Evolutionary conservation across 179 eudicot genomes (phyloP).

Genomic region (Pouteria campechiana): DNA sequence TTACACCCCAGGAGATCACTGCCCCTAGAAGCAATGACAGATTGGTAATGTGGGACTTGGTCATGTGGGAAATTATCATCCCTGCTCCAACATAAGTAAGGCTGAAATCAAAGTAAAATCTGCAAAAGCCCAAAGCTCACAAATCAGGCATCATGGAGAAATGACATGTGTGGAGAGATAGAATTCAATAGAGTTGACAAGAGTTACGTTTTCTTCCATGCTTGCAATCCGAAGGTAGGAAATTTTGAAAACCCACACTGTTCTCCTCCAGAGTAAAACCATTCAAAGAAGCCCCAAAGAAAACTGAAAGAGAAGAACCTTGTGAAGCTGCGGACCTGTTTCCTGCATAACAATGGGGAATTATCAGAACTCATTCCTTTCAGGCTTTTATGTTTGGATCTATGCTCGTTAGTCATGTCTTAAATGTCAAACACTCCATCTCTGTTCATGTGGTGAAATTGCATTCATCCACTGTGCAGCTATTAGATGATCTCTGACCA

Average conservation of each 20-base stretch:
- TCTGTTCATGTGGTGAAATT: too few species aligned
- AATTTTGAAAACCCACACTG: conserved; percentile 68
- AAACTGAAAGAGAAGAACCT: conserved; percentile 69
- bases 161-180: neutral
- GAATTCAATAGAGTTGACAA: neutral
- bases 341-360: conserved; percentile 33
- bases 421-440: too few species aligned
- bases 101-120: conserved; percentile 91
- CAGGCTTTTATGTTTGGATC: too few species aligned
- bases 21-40: conserved; percentile 82
- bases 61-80: conserved; percentile 92
- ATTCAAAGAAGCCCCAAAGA: conserved; percentile 75
- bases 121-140: conserved; percentile 22
- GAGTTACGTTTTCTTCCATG: conserved; percentile 63
- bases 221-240: conserved; percentile 82
- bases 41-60: conserved; percentile 84
- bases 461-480: too few species aligned
- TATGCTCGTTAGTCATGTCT: too few species aligned
- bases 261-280: conserved; percentile 76
- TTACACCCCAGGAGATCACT: conserved; percentile 77
- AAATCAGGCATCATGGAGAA: too few species aligned
- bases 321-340: conserved; percentile 71
- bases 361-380: neutral
- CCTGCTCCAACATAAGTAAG: conserved; percentile 95
- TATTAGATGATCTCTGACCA: too few species aligned